A percentile compares a stretch with the other conserved stretches of the same genome.
Evolutionary conservation across 352 stramenopile species (phyloP).

Genomic region (Phytopythium litorale): DNA sequence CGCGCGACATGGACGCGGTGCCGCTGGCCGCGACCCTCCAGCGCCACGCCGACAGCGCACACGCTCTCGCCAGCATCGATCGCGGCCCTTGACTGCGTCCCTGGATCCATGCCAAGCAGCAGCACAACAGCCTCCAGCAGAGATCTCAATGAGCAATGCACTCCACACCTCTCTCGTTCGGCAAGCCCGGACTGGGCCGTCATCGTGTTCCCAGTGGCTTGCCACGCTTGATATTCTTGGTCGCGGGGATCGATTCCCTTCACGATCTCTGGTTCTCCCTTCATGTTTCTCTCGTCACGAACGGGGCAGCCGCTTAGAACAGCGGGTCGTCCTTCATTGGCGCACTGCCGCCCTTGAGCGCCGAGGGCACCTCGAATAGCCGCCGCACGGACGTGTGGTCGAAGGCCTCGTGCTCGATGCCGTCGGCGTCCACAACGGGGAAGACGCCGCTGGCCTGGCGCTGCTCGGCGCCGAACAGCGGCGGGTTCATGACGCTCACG

Average conservation of each 20-base stretch:
- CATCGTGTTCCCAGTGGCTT: too few species aligned
- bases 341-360: slow-evolving; percentile 66
- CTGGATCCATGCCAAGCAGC: background rate
- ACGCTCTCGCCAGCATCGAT: background rate
- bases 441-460: slow-evolving; percentile 57
- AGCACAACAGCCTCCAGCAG: too few species aligned
- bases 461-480: slow-evolving; percentile 53
- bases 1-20: slow-evolving; percentile 14
- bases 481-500: slow-evolving; percentile 83
- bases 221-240: slow-evolving; percentile 3
- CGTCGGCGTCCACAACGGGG: slow-evolving; percentile 61
- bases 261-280: background rate
- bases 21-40: slow-evolving; percentile 27
- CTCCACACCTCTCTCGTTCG: background rate
- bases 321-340: slow-evolving; percentile 81
- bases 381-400: slow-evolving; percentile 40
- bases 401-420: slow-evolving; percentile 52
- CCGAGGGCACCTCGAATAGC: slow-evolving; percentile 72
- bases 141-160: background rate
- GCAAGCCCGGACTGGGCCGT: background rate
- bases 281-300: background rate
- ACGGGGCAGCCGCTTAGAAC: slow-evolving; percentile 28
- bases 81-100: too few species aligned
- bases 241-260: background rate
- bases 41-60: slow-evolving; percentile 28